Base-by-base conservation (phyloP, 768 basidiomycete genomes). In the Brasilioporus rufonigricans region DNA sequence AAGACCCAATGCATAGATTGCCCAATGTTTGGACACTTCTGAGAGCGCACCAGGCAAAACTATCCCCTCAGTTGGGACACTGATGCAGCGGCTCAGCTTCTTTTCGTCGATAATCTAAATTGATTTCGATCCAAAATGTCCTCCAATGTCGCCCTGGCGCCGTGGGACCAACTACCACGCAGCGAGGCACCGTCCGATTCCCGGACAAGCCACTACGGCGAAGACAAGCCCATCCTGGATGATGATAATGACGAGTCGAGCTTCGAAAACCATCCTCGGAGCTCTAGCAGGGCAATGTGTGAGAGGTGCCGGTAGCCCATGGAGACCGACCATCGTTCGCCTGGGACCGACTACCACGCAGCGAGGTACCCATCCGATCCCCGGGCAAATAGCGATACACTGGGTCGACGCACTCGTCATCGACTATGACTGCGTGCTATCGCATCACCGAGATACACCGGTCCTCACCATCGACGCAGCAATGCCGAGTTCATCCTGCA, bases 111-210 rank as follows among this genome's bases (percentile, higher is more conserved):
- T n/a, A n/a, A n/a, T n/a, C n/a, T n/a, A n/a, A n/a, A n/a, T n/a
- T n/a, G n/a, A n/a, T n/a, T n/a, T n/a, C n/a, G n/a, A n/a, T n/a
- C n/a, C n/a, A n/a, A n/a, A 9, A 12, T 24, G n/a, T 21, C 29
- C 39, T 24, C 12, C 11, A 6, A n/a, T 16, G 5, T 16, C 27
- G 6, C 31, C 44, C 33, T 44, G 55, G 31, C 8, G 13, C 11
- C 26, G 54, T 57, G 54, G 4, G 56, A 57, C 31, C 53, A n/a
- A 18, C 14, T 35, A 12, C 40, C 46, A 43, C 45, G 16, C 38
- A 48, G 19, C 33, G 27, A 44, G 26, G 27, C 23, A 48, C 43
- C 32, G 44, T 45, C 14, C 44, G 50, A 21, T 52, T 21, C 18
- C 6, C 46, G 19, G 31, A 14, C 2, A 41, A 13, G 35, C 35